Conservation (phyloP, 768 basidiomycete species). For the Boletellus sp. region DNA sequence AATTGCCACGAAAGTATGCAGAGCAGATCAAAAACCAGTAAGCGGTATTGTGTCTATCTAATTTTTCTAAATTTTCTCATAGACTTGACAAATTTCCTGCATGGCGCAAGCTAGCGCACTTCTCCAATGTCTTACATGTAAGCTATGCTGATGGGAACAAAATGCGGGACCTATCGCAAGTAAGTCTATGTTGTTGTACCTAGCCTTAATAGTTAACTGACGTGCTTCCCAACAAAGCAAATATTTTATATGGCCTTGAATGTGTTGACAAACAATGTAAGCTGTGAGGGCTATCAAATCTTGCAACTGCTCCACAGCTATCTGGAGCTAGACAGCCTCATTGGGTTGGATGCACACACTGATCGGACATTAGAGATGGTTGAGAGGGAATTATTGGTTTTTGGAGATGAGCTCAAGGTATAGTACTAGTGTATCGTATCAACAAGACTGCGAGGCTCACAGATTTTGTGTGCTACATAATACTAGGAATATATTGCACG, state of each 20-base stretch:
- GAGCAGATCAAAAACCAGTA: no score
- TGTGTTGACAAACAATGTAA: neutral
- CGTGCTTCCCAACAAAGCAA: no score
- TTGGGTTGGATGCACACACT: constrained; percentile 32
- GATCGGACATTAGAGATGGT: constrained; percentile 23
- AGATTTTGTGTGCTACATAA: no score
- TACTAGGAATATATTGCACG: neutral
- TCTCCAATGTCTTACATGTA: constrained; percentile 21
- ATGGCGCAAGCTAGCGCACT: constrained; percentile 37
- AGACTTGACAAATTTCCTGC: constrained; percentile 19
- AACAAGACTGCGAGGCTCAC: neutral
- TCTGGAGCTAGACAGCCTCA: constrained; percentile 28
- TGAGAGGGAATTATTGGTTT: constrained; percentile 15
- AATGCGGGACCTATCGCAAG: constrained; percentile 36
- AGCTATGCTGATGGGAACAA: constrained; percentile 36
- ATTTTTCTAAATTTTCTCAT: neutral
- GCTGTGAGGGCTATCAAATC: constrained; percentile 20
- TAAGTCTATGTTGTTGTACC: constrained; percentile 5
- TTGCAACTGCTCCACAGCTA: constrained; percentile 31
- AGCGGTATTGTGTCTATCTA: no score
- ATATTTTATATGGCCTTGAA: no score
- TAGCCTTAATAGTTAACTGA: neutral
- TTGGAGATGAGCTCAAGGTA: constrained; percentile 4
- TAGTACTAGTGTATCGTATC: neutral
- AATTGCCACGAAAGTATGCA: neutral